Conservation (phyloP, 176 grass and related monocot genomes). For the Juncus effusus region DNA sequence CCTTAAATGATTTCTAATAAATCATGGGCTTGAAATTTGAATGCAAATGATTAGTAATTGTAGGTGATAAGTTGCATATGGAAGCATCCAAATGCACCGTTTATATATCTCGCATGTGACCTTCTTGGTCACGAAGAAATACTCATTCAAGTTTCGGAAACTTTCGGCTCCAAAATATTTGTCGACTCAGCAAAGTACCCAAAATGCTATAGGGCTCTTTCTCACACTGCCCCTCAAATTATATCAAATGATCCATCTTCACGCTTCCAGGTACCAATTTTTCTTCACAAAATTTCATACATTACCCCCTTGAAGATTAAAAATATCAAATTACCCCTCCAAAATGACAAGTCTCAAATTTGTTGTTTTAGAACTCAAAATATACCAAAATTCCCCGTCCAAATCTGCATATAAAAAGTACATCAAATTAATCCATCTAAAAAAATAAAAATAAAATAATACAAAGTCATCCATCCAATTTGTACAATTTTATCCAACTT, state of each 20-base stretch:
- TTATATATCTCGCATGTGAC: slow-evolving; percentile 32
- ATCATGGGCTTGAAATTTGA: too few relatives aligned
- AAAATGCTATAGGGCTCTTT: slow-evolving; percentile 54
- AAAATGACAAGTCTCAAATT: neutral
- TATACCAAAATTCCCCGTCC: too few relatives aligned
- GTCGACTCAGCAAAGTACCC: slow-evolving; percentile 41
- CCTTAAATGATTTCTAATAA: too few relatives aligned
- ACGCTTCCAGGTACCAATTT: slow-evolving; percentile 60
- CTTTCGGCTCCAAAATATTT: slow-evolving; percentile 69
- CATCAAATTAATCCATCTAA: too few relatives aligned
- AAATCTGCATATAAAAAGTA: too few relatives aligned
- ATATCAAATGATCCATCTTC: slow-evolving; percentile 61
- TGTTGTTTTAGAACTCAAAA: neutral
- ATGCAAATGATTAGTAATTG: slow-evolving; percentile 22
- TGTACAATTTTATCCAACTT: neutral
- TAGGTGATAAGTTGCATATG: slow-evolving; percentile 92
- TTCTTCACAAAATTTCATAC: neutral
- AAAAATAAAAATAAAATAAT: too few relatives aligned
- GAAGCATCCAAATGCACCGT: slow-evolving; percentile 72
- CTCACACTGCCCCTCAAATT: slow-evolving; percentile 48
- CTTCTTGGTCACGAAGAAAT: slow-evolving; percentile 53
- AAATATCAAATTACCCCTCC: neutral
- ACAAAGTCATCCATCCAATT: neutral
- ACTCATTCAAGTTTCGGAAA: slow-evolving; percentile 67
- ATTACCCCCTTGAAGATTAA: neutral